Base-by-base conservation (phyloP, 768 basidiomycete genomes). In the Tricholoma sp. region DNA sequence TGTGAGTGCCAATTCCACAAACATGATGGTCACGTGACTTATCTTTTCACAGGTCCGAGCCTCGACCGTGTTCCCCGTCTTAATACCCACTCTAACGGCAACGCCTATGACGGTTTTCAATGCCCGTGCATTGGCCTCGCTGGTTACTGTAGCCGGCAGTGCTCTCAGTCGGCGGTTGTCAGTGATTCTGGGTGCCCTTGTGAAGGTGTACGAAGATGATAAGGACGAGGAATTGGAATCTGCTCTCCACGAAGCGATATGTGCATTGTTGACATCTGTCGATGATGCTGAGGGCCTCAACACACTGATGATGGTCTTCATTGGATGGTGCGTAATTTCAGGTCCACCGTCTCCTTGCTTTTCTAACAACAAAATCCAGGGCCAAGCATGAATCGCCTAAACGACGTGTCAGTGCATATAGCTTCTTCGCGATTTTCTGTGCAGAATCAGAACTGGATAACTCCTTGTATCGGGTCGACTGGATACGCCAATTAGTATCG, bases 71-170 rank as follows among this genome's bases (percentile, higher is more conserved):
- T 98, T 98, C 91, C 97, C 97, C 0, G 91, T 98, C 17, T 76
- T 98, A 55, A 92, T 99, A 56, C 97, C 95, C 0, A 96, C 94
- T 1, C 76, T 99, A 57, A 94, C 91, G 39, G 83, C 89, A 4
- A 82, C 81, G 6, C 97, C 95, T 0, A 96, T 98, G 83, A 86
- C 94, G 3, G 84, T 88, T 8, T 98, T 98, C 85, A 98, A 98
- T 66, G 92, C 91, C 15, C 85, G 88, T 5, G 97, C 96, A 1
- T 75, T 98, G 9, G 89, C 87, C 2, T 88, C 94, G 0, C 79
- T 99, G 37, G 94, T 98, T 12, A 89, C 91, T 0, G 97, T 98
- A 10, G 97, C 97, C 37, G 96, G 97, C 2, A 82, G 80, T 53
- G 94, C 97, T 0, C 74, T 98, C 53, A 97, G 89, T 72, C 84